Percentiles rank a stretch among this genome's conserved stretches.
Evolutionary conservation across 169 alveolate genomes (phyloP).

Genomic region (Cystoisospora suis): DNA sequence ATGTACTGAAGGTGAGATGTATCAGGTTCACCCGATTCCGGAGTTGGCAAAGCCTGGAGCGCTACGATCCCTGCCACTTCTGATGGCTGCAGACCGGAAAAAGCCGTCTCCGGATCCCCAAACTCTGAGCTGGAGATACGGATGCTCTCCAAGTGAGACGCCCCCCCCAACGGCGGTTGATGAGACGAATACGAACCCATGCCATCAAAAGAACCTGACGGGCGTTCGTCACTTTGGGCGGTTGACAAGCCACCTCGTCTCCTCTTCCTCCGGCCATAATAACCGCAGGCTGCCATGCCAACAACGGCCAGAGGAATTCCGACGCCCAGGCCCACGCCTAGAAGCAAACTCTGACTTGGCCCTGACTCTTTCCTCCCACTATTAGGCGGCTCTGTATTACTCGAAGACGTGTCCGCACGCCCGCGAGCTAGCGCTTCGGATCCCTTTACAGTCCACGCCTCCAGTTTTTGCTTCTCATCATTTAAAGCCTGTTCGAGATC

Average conservation of each 20-base stretch:
- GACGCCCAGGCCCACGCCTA: neutral
- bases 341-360: neutral
- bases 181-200: neutral
- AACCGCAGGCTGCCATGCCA: neutral
- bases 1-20: conserved; percentile 14
- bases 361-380: neutral
- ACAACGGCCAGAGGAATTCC: neutral
- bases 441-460: too few relatives aligned
- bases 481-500: neutral
- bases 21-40: conserved; percentile 8
- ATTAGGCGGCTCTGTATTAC: too few relatives aligned
- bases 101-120: neutral
- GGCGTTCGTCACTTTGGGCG: neutral
- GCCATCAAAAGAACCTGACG: neutral
- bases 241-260: neutral
- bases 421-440: too few relatives aligned
- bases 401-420: too few relatives aligned
- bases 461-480: neutral
- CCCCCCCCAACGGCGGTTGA: neutral
- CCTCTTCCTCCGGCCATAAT: neutral
- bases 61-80: neutral
- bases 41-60: neutral
- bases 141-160: neutral
- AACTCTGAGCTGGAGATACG: neutral
- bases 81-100: neutral